Evolutionary conservation across 2,329 filamentous ascomycete species (phyloP).

Genomic region (Penicillium brevicompactum): DNA sequence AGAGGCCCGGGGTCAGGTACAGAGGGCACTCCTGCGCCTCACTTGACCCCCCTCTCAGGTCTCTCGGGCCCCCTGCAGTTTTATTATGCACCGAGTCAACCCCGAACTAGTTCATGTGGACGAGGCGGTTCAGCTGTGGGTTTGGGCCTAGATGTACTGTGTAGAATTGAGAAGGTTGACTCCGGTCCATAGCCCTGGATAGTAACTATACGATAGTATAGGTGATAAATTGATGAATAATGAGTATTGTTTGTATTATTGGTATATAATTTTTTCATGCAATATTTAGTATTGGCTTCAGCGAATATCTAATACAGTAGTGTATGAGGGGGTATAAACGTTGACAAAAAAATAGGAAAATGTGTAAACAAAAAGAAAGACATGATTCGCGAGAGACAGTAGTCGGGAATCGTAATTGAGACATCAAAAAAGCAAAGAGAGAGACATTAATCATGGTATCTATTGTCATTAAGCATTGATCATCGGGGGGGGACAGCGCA

Average conservation of each 20-base stretch:
- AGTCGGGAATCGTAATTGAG: constrained; percentile 36
- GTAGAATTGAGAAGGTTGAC: too few species aligned
- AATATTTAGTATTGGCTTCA: background rate
- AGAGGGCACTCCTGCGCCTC: background rate
- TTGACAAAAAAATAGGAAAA: background rate
- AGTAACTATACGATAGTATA: background rate
- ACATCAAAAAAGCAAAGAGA: constrained; percentile 19
- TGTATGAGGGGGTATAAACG: constrained; percentile 6
- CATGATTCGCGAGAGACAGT: constrained; percentile 36
- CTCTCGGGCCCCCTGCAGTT: background rate
- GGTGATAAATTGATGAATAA: background rate
- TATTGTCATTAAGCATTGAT: constrained; percentile 31
- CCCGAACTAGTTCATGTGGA: background rate
- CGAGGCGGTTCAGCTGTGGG: background rate
- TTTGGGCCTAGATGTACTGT: background rate
- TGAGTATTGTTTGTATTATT: background rate
- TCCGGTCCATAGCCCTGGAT: too few species aligned
- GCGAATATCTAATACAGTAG: background rate
- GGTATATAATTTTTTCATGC: background rate
- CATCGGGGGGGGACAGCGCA: constrained; percentile 14
- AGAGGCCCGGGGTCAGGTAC: background rate
- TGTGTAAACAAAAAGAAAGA: constrained; percentile 22
- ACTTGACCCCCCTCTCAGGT: background rate
- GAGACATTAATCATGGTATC: constrained; percentile 38
- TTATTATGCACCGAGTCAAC: constrained; percentile 3